These are phyloP conservation scores for Tilletia setariae DNA, from an alignment of 1,284 basidiomycete species.

Conservation along the genomic window DNA sequence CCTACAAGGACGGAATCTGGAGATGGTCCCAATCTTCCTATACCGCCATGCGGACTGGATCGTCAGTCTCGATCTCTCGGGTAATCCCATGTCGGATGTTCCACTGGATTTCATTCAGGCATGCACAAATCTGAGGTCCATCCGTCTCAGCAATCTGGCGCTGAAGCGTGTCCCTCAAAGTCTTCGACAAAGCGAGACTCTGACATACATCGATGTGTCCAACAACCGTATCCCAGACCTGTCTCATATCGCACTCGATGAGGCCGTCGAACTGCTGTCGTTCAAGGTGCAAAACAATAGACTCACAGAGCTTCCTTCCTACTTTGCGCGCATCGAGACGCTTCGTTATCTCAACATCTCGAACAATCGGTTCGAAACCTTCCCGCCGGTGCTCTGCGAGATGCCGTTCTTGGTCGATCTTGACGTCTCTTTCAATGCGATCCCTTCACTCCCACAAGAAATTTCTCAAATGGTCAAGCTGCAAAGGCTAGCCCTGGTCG, in stretches of 20 bases:
- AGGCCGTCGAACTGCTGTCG: slow-evolving; percentile 69
- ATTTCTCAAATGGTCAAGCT: slow-evolving; percentile 65
- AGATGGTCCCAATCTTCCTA: slow-evolving; percentile 83
- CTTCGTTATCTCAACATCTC: slow-evolving; percentile 86
- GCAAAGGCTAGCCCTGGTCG: slow-evolving; percentile 46
- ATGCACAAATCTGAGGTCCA: slow-evolving; percentile 76
- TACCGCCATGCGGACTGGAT: slow-evolving; percentile 84
- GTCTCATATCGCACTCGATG: slow-evolving; percentile 77
- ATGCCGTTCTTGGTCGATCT: slow-evolving; percentile 75
- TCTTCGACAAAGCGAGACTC: slow-evolving; percentile 70
- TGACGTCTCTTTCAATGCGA: slow-evolving; percentile 92
- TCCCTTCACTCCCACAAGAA: slow-evolving; percentile 74
- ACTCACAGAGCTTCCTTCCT: slow-evolving; percentile 78
- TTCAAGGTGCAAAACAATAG: slow-evolving; percentile 90
- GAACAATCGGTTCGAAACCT: slow-evolving; percentile 86
- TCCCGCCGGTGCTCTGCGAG: slow-evolving; percentile 74
- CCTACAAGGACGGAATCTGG: slow-evolving; percentile 75
- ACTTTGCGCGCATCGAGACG: slow-evolving; percentile 71
- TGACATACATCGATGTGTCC: slow-evolving; percentile 83
- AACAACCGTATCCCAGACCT: slow-evolving; percentile 90
- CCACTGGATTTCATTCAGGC: slow-evolving; percentile 94
- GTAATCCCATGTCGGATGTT: slow-evolving; percentile 93
- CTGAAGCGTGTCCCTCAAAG: slow-evolving; percentile 88
- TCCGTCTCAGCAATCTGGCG: slow-evolving; percentile 86
- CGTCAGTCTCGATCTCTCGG: slow-evolving; percentile 80